Evolutionary conservation across 768 basidiomycete species (phyloP), one percentile per base, ranked within the genome.

Genomic region (Phylloporus rhodoxanthus): DNA sequence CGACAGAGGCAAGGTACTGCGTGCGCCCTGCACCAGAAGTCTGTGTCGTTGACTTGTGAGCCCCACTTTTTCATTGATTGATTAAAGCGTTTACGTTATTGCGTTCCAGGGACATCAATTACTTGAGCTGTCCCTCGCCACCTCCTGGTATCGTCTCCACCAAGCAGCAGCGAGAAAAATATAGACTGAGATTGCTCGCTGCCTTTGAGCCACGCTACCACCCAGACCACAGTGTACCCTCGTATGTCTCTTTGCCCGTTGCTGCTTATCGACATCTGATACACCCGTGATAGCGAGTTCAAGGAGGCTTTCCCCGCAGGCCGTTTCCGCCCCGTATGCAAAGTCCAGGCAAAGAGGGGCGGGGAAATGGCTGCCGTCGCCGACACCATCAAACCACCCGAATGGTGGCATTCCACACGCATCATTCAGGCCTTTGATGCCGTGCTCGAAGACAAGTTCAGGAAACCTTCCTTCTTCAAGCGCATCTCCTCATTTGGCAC

Each of bases 241-340:
- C 80, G 83, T 83, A 54, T 29, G 66, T 58, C 30, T 30, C 36
- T 46, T 36, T 44, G 10, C 15, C 29, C 11, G 8, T 39, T 28
- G 17, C 8, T 45, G 8, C 21, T 13, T 5, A 3, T 9, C 32
- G 5, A 41, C 20, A 34, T 29, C 42, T 51, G 15, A 54, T 28
- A 8, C 44, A 49, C 15, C 39, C 30, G 57, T 34, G 60, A 32
- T 53, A 89, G 90, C 56, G 93, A 95, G 68, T 91, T 94, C 73
- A 94, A 93, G 64, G 88, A 95, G 61, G 89, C 92, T 2, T 96
- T 93, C 70, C 93, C 93, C 7, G 90, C 89, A 2, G 91, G 92
- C 29, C 77, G 88, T 32, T 93, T 96, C 75, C 75, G 92, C 14
- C 91, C 91, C 9, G 81, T 93, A 32, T 93, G 91, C 74, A 89